phyloP scores from a whole-genome alignment of 106 monocot genomes.

The Ottelia alismoides region DNA sequence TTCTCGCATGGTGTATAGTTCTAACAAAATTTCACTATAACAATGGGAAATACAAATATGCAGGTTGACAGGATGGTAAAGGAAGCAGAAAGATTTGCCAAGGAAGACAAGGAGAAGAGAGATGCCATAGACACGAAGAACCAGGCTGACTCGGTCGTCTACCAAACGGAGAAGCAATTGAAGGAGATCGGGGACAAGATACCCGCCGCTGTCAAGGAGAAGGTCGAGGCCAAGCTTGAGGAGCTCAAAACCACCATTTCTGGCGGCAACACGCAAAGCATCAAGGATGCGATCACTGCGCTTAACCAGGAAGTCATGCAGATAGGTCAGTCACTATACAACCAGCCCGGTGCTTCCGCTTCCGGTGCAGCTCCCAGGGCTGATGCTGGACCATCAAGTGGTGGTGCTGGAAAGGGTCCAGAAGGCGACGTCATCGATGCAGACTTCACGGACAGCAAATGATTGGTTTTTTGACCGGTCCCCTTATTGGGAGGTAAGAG shows the following conservation, averaged over 20 bases:
- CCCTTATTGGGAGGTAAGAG: no score
- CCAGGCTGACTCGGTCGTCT: conserved; percentile 5
- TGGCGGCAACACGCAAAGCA: conserved; percentile 2
- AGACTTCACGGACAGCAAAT: conserved; percentile 5
- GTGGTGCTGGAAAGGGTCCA: neutral
- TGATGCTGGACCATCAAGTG: neutral
- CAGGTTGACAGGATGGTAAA: neutral
- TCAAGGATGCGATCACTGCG: conserved; percentile 3
- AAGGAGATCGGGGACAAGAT: conserved; percentile 2
- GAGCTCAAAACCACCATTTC: neutral
- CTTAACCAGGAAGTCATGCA: conserved; percentile 12
- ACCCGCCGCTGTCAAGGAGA: conserved; percentile 4
- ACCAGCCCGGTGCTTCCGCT: neutral
- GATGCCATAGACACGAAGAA: conserved; percentile 7
- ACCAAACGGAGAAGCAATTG: conserved; percentile 5
- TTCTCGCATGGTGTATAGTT: neutral
- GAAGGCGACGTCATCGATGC: conserved; percentile 7
- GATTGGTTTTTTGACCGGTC: no score
- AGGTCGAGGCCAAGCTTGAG: conserved; percentile 4
- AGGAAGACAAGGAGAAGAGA: conserved; percentile 10
- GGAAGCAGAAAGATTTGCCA: neutral
- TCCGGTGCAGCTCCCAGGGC: conserved; percentile 3
- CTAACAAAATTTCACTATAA: neutral
- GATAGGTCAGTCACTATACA: conserved; percentile 2
- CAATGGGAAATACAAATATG: neutral